phyloP scores from a whole-genome alignment of 192 early-diverging fungal genomes.

The Rhizoclosmatium sp. region DNA sequence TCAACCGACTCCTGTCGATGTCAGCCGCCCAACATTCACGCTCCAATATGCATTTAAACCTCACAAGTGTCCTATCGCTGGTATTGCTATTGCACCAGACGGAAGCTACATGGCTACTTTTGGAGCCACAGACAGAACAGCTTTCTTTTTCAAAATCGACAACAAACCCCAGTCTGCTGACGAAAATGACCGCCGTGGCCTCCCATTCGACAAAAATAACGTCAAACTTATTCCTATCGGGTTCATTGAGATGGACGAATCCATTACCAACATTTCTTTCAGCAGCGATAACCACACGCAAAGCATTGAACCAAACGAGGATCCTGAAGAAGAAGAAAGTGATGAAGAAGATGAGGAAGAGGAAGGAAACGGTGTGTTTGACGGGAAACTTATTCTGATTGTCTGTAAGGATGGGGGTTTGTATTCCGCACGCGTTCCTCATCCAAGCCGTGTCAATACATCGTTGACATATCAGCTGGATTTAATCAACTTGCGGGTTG shows the following conservation, averaged over 20 bases:
- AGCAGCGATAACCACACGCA: slow-evolving; percentile 54
- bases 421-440: slow-evolving; percentile 46
- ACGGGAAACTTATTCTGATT: slow-evolving; percentile 49
- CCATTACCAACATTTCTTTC: slow-evolving; percentile 48
- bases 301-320: background rate
- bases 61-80: slow-evolving; percentile 52
- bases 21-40: slow-evolving; percentile 34
- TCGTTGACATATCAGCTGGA: slow-evolving; percentile 53
- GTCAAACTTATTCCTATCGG: slow-evolving; percentile 59
- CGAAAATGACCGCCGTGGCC: slow-evolving; percentile 1
- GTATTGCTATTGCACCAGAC: slow-evolving; percentile 58
- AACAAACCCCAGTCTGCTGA: background rate
- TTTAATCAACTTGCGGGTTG: slow-evolving; percentile 20
- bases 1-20: slow-evolving; percentile 40
- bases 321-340: slow-evolving; percentile 7
- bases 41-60: slow-evolving; percentile 67
- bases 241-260: slow-evolving; percentile 52
- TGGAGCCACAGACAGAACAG: slow-evolving; percentile 52
- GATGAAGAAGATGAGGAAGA: slow-evolving; percentile 40
- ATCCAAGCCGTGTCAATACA: slow-evolving; percentile 46
- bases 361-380: slow-evolving; percentile 23
- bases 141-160: slow-evolving; percentile 65
- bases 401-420: slow-evolving; percentile 49
- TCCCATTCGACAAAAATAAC: slow-evolving; percentile 38
- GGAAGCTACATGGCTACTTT: slow-evolving; percentile 59